phyloP scores from a whole-genome alignment of 2,329 filamentous ascomycete genomes.

The Lecanosticta acicola region DNA sequence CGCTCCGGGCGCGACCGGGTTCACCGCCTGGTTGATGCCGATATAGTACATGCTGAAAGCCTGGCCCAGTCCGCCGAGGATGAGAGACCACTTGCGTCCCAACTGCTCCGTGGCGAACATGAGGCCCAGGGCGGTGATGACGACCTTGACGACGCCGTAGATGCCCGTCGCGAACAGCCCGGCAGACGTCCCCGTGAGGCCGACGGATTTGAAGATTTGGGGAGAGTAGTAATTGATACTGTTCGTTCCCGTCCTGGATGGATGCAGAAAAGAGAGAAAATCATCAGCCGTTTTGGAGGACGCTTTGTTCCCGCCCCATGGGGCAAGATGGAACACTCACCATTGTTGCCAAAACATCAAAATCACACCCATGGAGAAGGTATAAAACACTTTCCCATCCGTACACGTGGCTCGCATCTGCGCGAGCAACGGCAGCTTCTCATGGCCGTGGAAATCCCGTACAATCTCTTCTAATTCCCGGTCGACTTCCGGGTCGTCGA shows the following conservation, averaged over 20 bases:
- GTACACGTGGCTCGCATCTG: constrained; percentile 37
- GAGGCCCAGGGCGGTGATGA: constrained; percentile 40
- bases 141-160: constrained; percentile 45
- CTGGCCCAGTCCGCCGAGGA: constrained; percentile 40
- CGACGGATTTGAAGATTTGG: constrained; percentile 42
- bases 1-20: constrained; percentile 45
- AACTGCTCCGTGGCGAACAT: constrained; percentile 43
- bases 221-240: constrained; percentile 41
- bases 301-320: too few species aligned
- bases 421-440: constrained; percentile 36
- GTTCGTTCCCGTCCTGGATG: constrained; percentile 32
- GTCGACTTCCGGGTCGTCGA: constrained; percentile 34
- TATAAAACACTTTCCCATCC: constrained; percentile 38
- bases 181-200: constrained; percentile 35
- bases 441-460: constrained; percentile 41
- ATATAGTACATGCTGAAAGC: constrained; percentile 43
- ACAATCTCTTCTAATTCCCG: constrained; percentile 43
- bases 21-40: constrained; percentile 30
- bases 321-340: too few species aligned
- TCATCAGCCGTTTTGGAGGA: constrained; percentile 1
- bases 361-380: constrained; percentile 38
- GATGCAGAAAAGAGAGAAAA: too few species aligned
- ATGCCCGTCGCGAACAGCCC: constrained; percentile 43
- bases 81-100: constrained; percentile 42
- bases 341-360: constrained; percentile 43